These are phyloP conservation scores for Backusella tarrabulga DNA, from an alignment of 192 early-diverging fungal genomes.

Conservation along the genomic window DNA sequence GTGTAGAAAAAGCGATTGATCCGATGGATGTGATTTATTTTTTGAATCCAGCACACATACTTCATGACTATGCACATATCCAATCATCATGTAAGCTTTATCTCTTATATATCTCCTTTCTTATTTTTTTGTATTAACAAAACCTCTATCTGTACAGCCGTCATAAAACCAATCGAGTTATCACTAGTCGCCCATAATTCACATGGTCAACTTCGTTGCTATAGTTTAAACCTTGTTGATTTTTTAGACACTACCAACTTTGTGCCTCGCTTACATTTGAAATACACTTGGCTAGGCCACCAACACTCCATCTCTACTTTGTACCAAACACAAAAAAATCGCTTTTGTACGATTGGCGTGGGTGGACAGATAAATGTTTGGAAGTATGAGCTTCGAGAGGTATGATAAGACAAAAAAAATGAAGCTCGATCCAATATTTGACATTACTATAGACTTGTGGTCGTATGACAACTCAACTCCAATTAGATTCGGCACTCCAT, in stretches of 20 bases:
- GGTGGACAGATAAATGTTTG: constrained; percentile 57
- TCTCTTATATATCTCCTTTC: not conserved
- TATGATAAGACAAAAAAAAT: constrained; percentile 20
- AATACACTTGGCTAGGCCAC: constrained; percentile 71
- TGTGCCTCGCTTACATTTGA: constrained; percentile 52
- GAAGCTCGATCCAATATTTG: not conserved
- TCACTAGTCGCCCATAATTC: constrained; percentile 56
- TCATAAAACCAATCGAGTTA: constrained; percentile 56
- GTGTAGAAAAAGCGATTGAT: constrained; percentile 53
- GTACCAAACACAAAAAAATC: constrained; percentile 40
- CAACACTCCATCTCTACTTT: constrained; percentile 45
- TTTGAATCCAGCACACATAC: constrained; percentile 37
- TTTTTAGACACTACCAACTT: constrained; percentile 66
- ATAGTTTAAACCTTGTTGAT: constrained; percentile 74
- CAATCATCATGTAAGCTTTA: constrained; percentile 39
- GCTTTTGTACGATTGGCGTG: constrained; percentile 47
- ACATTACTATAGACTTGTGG: constrained; percentile 10
- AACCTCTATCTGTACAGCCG: constrained; percentile 9
- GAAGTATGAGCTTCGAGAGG: constrained; percentile 48
- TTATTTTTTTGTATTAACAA: not conserved
- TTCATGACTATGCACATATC: constrained; percentile 34
- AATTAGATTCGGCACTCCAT: constrained; percentile 15
- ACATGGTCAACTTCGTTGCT: constrained; percentile 63
- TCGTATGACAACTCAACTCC: constrained; percentile 16
- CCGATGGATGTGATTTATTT: constrained; percentile 60